These are phyloP conservation scores for Ophiostoma ips DNA, from an alignment of 2,329 filamentous ascomycete species.

Conservation along the genomic window DNA sequence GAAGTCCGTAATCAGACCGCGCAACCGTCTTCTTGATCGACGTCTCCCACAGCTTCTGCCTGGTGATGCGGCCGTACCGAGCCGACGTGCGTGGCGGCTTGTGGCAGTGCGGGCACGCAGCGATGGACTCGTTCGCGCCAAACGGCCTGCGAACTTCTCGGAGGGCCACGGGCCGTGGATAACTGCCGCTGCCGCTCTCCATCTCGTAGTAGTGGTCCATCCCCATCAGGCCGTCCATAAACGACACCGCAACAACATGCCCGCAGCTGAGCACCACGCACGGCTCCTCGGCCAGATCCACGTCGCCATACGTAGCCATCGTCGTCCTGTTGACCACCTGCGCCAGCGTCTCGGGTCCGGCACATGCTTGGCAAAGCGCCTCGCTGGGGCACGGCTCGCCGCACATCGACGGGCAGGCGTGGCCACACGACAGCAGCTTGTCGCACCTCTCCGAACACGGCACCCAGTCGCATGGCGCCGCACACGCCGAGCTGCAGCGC, in stretches of 20 bases:
- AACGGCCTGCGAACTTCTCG: neutral
- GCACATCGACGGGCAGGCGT: constrained; percentile 50
- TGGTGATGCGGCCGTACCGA: constrained; percentile 48
- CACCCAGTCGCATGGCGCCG: constrained; percentile 51
- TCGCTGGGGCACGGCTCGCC: constrained; percentile 44
- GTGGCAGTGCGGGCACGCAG: constrained; percentile 43
- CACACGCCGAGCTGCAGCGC: constrained; percentile 29
- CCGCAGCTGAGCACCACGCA: constrained; percentile 49
- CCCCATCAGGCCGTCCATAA: constrained; percentile 46
- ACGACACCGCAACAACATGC: constrained; percentile 46
- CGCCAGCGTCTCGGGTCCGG: constrained; percentile 21
- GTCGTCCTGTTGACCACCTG: constrained; percentile 41
- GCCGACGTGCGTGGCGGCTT: constrained; percentile 28
- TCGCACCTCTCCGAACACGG: constrained; percentile 50
- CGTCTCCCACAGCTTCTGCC: constrained; percentile 46
- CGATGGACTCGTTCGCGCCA: neutral
- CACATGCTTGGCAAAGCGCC: constrained; percentile 44
- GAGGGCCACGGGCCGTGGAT: constrained; percentile 11
- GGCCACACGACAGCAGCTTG: constrained; percentile 39
- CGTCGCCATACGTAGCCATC: constrained; percentile 38
- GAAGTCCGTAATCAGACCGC: constrained; percentile 15
- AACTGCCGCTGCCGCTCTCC: constrained; percentile 25
- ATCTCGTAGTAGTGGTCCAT: constrained; percentile 36
- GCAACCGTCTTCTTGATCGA: constrained; percentile 29
- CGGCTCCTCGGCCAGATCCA: constrained; percentile 44